Evolutionary conservation across 208 protist genomes (phyloP).

Genomic region (Leishmania martiniquensis): DNA sequence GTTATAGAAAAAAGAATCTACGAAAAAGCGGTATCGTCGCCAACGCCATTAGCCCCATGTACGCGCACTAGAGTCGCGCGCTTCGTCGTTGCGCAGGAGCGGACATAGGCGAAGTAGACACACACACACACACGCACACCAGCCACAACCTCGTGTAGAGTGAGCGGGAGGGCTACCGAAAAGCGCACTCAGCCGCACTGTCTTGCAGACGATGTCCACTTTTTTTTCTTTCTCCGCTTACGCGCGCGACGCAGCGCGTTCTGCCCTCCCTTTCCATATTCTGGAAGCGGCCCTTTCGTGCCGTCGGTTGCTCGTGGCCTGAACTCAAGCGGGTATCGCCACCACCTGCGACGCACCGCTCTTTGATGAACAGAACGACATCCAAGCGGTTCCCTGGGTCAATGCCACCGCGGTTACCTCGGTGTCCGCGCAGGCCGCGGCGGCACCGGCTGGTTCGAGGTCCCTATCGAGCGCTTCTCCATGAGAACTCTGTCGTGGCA

Average conservation of each 20-base stretch:
- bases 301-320: background rate
- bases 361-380: constrained; percentile 40
- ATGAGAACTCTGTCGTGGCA: constrained; percentile 7
- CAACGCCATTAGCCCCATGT: background rate
- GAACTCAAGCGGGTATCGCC: constrained; percentile 35
- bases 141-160: background rate
- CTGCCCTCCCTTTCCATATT: background rate
- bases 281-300: background rate
- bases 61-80: background rate
- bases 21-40: background rate
- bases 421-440: constrained; percentile 11
- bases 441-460: background rate
- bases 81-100: background rate
- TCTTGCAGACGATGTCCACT: background rate
- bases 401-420: constrained; percentile 46
- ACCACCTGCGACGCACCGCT: constrained; percentile 41
- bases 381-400: constrained; percentile 43
- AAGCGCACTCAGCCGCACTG: no score
- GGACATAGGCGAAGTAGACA: background rate
- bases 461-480: background rate
- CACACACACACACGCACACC: background rate
- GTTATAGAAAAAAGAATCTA: background rate
- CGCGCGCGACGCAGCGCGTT: background rate
- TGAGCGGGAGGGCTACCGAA: no score
- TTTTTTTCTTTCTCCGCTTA: background rate